Conservation (phyloP, 2,329 filamentous ascomycete genomes). For the Colletotrichum plurivorum region DNA sequence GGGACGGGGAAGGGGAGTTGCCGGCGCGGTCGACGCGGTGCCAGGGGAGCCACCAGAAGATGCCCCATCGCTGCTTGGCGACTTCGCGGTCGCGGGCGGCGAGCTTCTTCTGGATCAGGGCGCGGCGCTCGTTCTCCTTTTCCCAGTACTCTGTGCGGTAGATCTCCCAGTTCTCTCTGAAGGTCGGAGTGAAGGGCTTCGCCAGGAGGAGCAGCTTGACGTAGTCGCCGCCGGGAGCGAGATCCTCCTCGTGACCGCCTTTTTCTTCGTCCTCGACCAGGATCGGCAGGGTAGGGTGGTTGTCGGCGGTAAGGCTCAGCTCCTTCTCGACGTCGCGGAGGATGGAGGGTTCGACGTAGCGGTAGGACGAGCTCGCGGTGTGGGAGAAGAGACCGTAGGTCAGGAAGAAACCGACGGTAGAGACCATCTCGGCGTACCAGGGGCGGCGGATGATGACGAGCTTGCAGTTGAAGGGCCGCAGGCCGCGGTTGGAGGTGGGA, state of each 20-base stretch:
- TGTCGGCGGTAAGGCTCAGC: constrained; percentile 62
- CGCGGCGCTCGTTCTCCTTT: constrained; percentile 90
- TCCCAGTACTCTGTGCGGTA: constrained; percentile 98
- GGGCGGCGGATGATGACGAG: constrained; percentile 88
- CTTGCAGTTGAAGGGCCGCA: constrained; percentile 96
- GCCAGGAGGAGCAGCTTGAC: constrained; percentile 91
- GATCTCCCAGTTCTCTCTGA: constrained; percentile 96
- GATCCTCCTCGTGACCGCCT: constrained; percentile 86
- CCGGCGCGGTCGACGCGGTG: constrained; percentile 53
- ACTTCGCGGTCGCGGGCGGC: constrained; percentile 77
- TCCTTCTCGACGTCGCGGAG: constrained; percentile 73
- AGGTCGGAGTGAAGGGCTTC: constrained; percentile 95
- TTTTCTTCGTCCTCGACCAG: constrained; percentile 70
- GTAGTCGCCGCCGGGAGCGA: constrained; percentile 90
- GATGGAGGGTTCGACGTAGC: constrained; percentile 78
- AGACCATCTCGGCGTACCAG: constrained; percentile 84
- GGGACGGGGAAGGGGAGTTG: not conserved
- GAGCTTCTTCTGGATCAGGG: constrained; percentile 78
- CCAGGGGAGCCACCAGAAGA: constrained; percentile 91
- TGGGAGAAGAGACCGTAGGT: constrained; percentile 82
- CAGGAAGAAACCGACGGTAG: constrained; percentile 81
- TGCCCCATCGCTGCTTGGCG: constrained; percentile 77
- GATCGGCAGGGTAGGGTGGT: constrained; percentile 59
- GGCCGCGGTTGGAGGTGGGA: constrained; percentile 87
- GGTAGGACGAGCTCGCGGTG: constrained; percentile 78